Evolutionary conservation across 805 yeast genomes (phyloP).

Genomic region (Spathaspora girioi): DNA sequence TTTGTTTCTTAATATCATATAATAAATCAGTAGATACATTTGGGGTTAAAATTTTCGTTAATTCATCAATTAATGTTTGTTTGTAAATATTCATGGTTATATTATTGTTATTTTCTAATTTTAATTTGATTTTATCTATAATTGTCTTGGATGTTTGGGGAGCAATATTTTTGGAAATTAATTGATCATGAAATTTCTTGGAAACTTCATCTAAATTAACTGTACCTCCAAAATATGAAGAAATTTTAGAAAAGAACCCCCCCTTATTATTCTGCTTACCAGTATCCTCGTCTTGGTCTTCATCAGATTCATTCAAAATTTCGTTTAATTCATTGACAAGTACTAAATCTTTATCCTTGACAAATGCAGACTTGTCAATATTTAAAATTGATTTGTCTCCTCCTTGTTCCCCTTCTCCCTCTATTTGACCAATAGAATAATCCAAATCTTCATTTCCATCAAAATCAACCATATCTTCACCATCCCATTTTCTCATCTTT

Average conservation of each 20-base stretch:
- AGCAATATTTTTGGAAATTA: constrained; percentile 84
- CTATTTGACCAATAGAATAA: constrained; percentile 21
- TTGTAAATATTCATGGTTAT: constrained; percentile 71
- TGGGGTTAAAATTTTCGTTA: constrained; percentile 82
- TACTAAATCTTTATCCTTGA: constrained; percentile 35
- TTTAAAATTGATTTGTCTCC: constrained; percentile 6
- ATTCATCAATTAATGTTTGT: constrained; percentile 57
- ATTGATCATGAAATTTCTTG: constrained; percentile 65
- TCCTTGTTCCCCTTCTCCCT: constrained; percentile 9
- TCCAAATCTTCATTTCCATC: constrained; percentile 24
- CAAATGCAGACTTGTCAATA: constrained; percentile 32
- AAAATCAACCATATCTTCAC: constrained; percentile 32
- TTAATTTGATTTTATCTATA: constrained; percentile 64
- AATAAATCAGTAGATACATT: constrained; percentile 84
- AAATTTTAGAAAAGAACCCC: constrained; percentile 32
- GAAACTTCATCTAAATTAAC: constrained; percentile 59
- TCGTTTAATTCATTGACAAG: constrained; percentile 39
- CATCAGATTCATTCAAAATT: constrained; percentile 31
- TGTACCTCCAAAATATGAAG: constrained; percentile 35
- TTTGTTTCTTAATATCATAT: constrained; percentile 62
- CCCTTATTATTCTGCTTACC: background rate
- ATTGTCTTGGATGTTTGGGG: constrained; percentile 80
- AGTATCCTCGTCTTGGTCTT: constrained; percentile 13
- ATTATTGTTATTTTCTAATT: constrained; percentile 70
- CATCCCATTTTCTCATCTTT: constrained; percentile 43